A percentile compares a stretch with the other conserved stretches of the same genome.
phyloP scores from a whole-genome alignment of 352 stramenopile genomes.

The Phytophthora meadii region DNA sequence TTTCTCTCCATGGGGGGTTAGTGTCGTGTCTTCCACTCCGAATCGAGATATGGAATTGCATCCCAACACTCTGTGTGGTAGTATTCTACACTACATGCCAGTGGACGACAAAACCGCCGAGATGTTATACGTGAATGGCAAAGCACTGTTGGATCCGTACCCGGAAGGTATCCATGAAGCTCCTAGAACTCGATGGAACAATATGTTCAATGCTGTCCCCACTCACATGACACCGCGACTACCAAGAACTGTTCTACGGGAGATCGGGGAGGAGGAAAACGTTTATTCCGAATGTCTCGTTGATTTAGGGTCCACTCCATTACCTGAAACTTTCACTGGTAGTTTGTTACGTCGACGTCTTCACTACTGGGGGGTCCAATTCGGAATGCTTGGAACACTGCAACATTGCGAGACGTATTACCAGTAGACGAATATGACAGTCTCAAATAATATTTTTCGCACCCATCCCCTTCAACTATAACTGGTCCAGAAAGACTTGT shows the following conservation, averaged over 20 bases:
- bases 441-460: conserved; percentile 7
- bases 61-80: conserved; percentile 30
- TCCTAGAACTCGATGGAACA: conserved; percentile 23
- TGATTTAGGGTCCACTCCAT: conserved; percentile 15
- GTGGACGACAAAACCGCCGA: conserved; percentile 14
- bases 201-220: conserved; percentile 30
- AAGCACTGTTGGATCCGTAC: conserved; percentile 29
- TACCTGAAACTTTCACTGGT: conserved; percentile 18
- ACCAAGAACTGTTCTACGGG: conserved; percentile 14
- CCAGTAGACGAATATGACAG: conserved; percentile 25
- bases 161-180: conserved; percentile 25
- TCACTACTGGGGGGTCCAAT: conserved; percentile 25
- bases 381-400: conserved; percentile 14
- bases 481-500: conserved; percentile 1
- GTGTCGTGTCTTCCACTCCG: conserved; percentile 25
- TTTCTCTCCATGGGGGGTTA: conserved; percentile 33
- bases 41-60: conserved; percentile 31
- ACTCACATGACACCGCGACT: conserved; percentile 32
- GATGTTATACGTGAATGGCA: conserved; percentile 34
- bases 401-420: conserved; percentile 23
- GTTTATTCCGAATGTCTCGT: conserved; percentile 32
- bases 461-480: conserved; percentile 14
- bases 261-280: conserved; percentile 15
- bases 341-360: conserved; percentile 24
- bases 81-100: conserved; percentile 34